Evolutionary conservation across 306 rosid genomes (phyloP), one percentile per base, ranked within the genome.

Genomic region (Lablab purpureus): DNA sequence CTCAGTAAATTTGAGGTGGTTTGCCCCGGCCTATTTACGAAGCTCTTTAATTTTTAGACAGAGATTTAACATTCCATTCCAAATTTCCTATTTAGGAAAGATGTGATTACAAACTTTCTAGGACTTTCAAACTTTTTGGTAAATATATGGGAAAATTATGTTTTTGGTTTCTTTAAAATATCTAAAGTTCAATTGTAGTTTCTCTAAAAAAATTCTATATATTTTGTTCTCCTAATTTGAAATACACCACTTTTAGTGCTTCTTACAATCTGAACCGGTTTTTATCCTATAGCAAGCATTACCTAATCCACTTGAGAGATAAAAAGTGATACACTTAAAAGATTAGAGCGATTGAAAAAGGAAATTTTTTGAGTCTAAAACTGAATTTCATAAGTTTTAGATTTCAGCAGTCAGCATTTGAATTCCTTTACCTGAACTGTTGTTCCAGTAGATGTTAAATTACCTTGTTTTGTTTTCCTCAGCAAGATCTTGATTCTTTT

Each of bases 401-500:
- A 40, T 36, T 7, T 67, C 59, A 22, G 58, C 65, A 10, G 13
- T 67, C 56, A 19, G 66, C 58, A 67, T 52, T 36, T 58, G 32
- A 60, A 59, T 74, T 67, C 43, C 11, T 68, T 30, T 54, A 66
- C 58, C 71, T 71, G 47, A 47, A 76, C 4, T 54, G 22, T 49
- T 74, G 30, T 32, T 64, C 60, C 59, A 28, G 6, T 78, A 27
- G 66, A 68, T 19, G 77, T 64, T 69, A 25, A 67, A 59, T 32
- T 43, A 62, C 59, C 46, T 74, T 73, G 37, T 67, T 40, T 55
- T 75, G 30, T 47, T 76, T 75, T 37, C 63, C 50, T 18, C 17
- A 19, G 51, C 46, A 67, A 72, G 73, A 8, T 62, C 56, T 30
- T 85, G 81, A 79, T 43, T 56, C 18, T 45, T 59, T 77, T 74